These are phyloP conservation scores for Kodamaea fungicola DNA, from an alignment of 1,139 yeast species.

Conservation along the genomic window DNA sequence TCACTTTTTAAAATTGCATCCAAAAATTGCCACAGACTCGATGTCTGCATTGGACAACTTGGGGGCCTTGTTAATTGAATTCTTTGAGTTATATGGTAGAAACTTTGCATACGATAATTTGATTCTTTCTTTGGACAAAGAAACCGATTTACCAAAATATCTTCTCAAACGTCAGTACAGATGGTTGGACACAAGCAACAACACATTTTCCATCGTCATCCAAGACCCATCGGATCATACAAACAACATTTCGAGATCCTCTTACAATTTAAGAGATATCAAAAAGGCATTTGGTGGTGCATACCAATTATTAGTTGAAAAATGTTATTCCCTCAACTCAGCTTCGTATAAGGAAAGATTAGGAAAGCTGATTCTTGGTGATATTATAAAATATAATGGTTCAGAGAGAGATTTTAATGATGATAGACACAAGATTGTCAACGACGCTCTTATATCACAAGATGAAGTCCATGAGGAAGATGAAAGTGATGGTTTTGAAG, in stretches of 20 bases:
- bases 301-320: slow-evolving; percentile 70
- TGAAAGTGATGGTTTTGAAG: slow-evolving; percentile 33
- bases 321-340: slow-evolving; percentile 56
- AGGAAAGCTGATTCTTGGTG: slow-evolving; percentile 77
- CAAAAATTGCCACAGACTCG: slow-evolving; percentile 64
- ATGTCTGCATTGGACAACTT: slow-evolving; percentile 71
- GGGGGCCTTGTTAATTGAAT: slow-evolving; percentile 87
- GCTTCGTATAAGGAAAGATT: slow-evolving; percentile 66
- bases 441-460: slow-evolving; percentile 51
- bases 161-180: slow-evolving; percentile 55
- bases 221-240: slow-evolving; percentile 85
- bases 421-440: slow-evolving; percentile 62
- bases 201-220: slow-evolving; percentile 68
- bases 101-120: slow-evolving; percentile 85
- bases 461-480: slow-evolving; percentile 16
- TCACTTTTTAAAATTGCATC: slow-evolving; percentile 79
- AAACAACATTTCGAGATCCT: slow-evolving; percentile 84
- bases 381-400: slow-evolving; percentile 74
- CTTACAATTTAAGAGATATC: slow-evolving; percentile 76
- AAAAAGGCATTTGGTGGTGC: slow-evolving; percentile 93
- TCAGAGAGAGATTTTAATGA: slow-evolving; percentile 76
- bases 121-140: slow-evolving; percentile 58
- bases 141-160: slow-evolving; percentile 48
- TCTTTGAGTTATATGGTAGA: slow-evolving; percentile 92
- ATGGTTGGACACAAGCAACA: slow-evolving; percentile 50